Evolutionary conservation across 2,329 filamentous ascomycete genomes (phyloP), one percentile per base, ranked within the genome.

Genomic region (Colletotrichum siamense): DNA sequence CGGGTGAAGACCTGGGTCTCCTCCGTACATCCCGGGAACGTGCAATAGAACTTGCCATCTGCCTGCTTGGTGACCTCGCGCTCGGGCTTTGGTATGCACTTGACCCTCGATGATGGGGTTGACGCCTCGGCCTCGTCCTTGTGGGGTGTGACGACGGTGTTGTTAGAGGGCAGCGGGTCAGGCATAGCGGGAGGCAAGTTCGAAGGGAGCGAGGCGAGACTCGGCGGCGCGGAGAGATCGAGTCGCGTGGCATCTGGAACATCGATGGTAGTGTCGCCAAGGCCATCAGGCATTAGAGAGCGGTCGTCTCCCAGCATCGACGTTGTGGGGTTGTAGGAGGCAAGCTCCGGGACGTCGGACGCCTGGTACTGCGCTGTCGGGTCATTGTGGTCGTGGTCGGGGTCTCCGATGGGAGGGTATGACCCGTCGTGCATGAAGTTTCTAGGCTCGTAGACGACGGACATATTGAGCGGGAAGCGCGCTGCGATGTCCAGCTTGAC

Each of bases 21-120:
- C 69, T 94, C 91, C 15, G 87, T 89, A 81, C 96, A 98, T 72
- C 94, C 92, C 0, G 89, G 85, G 79, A 92, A 91, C 18, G 91
- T 92, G 84, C 96, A 98, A 72, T 93, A 90, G 80, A 93, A 97
- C 81, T 95, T 93, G n/a, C 94, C 94, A 28, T 95, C 90, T 1
- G 87, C 83, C 79, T 95, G 95, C 84, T 92, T 92, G 6, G 85
- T 85, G 0, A 89, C 88, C 52, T 89, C 85, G 36, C 92, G 89
- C 34, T 91, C 88, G 0, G 92, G 92, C 79, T 93, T 93, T 5
- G 88, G 85, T 16, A 93, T 90, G 5, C 89, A 84, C 82, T 91
- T 91, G 78, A 86, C 84, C 28, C 90, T 88, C 9, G 83, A 80
- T 1, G 79, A 78, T 12, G 79, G 66, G 15, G 71, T 78, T 67